These are phyloP conservation scores for Aspergillus sclerotiicarbonarius DNA, from an alignment of 495 filamentous ascomycete species.

Conservation along the genomic window DNA sequence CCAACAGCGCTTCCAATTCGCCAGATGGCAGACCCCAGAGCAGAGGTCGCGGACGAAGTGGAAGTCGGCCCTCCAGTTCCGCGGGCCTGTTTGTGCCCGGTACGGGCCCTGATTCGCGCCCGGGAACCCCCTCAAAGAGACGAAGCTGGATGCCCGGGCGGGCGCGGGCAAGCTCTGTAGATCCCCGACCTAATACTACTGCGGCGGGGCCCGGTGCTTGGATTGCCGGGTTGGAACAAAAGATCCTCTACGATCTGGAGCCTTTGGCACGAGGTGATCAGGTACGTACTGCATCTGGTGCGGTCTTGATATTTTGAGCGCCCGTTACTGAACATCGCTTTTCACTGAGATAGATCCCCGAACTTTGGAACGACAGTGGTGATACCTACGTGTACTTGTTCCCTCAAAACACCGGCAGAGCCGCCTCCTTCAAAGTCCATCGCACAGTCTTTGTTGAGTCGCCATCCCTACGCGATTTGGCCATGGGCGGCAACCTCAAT, in stretches of 20 bases:
- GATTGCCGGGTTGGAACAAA: constrained; percentile 57
- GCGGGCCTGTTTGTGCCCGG: constrained; percentile 39
- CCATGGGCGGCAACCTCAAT: constrained; percentile 55
- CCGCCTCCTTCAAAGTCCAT: constrained; percentile 76
- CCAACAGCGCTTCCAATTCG: constrained; percentile 32
- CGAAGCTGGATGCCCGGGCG: constrained; percentile 57
- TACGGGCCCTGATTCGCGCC: constrained; percentile 36
- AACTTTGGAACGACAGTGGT: constrained; percentile 84
- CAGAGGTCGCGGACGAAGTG: constrained; percentile 38
- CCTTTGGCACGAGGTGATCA: constrained; percentile 59
- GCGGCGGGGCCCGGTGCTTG: constrained; percentile 54
- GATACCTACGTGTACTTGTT: constrained; percentile 85
- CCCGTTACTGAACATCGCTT: constrained; percentile 4
- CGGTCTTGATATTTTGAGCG: background rate
- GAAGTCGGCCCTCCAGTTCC: constrained; percentile 36
- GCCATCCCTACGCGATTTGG: constrained; percentile 62
- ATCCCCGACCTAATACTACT: constrained; percentile 22
- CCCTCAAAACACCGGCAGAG: constrained; percentile 59
- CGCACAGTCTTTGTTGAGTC: constrained; percentile 72
- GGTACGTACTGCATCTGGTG: constrained; percentile 33
- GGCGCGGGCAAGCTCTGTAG: constrained; percentile 37
- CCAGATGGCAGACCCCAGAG: constrained; percentile 38
- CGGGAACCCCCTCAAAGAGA: constrained; percentile 44
- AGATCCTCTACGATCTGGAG: constrained; percentile 60
- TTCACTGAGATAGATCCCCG: constrained; percentile 56